A percentile compares a stretch with the other conserved stretches of the same genome.
Conservation (phyloP, 495 filamentous ascomycete genomes). For the Xylaria longipes region DNA sequence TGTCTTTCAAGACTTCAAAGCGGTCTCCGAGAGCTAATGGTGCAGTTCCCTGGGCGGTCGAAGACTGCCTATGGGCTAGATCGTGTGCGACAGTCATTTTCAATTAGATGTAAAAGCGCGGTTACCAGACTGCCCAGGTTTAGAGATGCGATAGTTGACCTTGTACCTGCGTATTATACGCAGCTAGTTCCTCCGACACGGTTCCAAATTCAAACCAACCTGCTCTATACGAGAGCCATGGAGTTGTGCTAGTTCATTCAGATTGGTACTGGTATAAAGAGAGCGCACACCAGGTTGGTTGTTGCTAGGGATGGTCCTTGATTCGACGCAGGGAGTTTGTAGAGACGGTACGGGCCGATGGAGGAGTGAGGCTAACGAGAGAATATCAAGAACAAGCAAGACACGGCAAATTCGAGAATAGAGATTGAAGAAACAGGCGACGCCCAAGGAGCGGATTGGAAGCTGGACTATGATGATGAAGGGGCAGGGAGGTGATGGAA, state of each 20-base stretch:
- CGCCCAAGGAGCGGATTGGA: conserved; percentile 40
- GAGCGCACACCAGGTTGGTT: conserved; percentile 7
- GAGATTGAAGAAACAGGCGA: conserved; percentile 35
- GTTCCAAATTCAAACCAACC: conserved; percentile 17
- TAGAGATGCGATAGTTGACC: conserved; percentile 19
- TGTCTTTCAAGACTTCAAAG: conserved; percentile 96
- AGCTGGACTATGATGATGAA: conserved; percentile 40
- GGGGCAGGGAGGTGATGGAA: conserved; percentile 38
- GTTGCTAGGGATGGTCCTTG: conserved; percentile 19
- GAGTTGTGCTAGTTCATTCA: conserved; percentile 37
- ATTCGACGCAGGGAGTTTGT: conserved; percentile 11
- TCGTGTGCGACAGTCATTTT: conserved; percentile 76
- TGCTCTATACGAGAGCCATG: conserved; percentile 43
- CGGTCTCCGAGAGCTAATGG: conserved; percentile 74
- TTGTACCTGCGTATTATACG: conserved; percentile 24
- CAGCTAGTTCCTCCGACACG: conserved; percentile 27
- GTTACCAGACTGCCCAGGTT: conserved; percentile 10
- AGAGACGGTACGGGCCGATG: conserved; percentile 13
- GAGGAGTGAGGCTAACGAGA: conserved; percentile 6
- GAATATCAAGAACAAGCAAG: conserved; percentile 10
- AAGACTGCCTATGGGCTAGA: conserved; percentile 62
- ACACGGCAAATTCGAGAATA: conserved; percentile 20
- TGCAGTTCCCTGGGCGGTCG: conserved; percentile 51
- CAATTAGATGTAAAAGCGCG: conserved; percentile 26
- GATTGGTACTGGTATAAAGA: conserved; percentile 19